phyloP scores from a whole-genome alignment of 352 stramenopile species.

The Phytopythium ostracodes region DNA sequence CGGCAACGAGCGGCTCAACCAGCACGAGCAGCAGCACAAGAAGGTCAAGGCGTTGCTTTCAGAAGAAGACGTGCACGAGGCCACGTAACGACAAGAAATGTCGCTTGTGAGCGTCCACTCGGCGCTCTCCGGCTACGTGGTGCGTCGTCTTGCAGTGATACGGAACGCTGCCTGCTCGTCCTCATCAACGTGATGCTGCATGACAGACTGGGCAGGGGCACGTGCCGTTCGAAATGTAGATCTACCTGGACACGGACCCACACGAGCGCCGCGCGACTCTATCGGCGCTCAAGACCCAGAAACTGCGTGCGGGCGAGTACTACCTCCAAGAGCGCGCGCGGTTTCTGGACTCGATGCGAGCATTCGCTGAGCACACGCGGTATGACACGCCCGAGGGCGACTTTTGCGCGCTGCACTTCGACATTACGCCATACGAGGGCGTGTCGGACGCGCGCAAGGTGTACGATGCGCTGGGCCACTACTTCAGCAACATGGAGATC shows the following conservation, averaged over 20 bases:
- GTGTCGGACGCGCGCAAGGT: conserved; percentile 28
- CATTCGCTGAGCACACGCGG: conserved; percentile 37
- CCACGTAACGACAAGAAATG: conserved; percentile 15
- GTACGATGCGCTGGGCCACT: conserved; percentile 47
- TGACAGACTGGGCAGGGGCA: conserved; percentile 28
- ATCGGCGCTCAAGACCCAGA: conserved; percentile 20
- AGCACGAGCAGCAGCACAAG: conserved; percentile 5
- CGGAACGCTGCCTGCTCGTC: background rate
- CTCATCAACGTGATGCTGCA: conserved; percentile 1
- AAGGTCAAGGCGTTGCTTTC: conserved; percentile 4
- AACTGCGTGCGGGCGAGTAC: conserved; percentile 22
- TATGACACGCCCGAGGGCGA: conserved; percentile 39
- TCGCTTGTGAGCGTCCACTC: conserved; percentile 30
- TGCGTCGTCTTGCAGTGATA: conserved; percentile 5
- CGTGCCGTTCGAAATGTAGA: conserved; percentile 35
- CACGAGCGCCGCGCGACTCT: conserved; percentile 28
- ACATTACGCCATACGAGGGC: conserved; percentile 39
- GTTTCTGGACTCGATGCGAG: conserved; percentile 28
- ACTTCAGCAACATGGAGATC: conserved; percentile 52
- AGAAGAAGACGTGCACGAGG: conserved; percentile 12
- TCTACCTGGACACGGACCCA: conserved; percentile 32
- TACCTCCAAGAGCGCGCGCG: conserved; percentile 38
- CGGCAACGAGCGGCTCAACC: conserved; percentile 8
- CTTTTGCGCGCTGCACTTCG: conserved; percentile 39
- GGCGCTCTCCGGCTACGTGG: conserved; percentile 24